Evolutionary conservation across 2,329 filamentous ascomycete genomes (phyloP).

Genomic region (Pseudogymnoascus destructans): DNA sequence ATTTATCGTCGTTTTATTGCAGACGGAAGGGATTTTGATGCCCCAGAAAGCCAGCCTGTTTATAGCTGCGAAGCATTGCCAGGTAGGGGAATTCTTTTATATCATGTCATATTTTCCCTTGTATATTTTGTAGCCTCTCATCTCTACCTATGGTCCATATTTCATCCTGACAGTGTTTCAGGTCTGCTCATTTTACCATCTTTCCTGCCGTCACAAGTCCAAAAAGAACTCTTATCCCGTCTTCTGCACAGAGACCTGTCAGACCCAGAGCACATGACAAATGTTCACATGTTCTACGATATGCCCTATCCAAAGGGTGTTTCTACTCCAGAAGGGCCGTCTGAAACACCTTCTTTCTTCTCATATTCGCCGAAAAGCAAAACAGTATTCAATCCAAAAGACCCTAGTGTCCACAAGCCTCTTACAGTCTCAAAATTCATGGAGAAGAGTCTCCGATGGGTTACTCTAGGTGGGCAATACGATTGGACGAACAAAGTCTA

Average conservation of each 20-base stretch:
- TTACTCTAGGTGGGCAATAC: slow-evolving; percentile 89
- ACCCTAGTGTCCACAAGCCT: slow-evolving; percentile 61
- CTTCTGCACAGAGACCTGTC: slow-evolving; percentile 69
- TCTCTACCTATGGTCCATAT: not conserved
- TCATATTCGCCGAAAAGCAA: slow-evolving; percentile 35
- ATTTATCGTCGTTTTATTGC: slow-evolving; percentile 31
- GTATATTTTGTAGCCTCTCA: slow-evolving; percentile 5
- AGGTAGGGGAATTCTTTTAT: slow-evolving; percentile 36
- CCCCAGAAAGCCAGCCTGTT: slow-evolving; percentile 29
- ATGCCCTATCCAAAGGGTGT: slow-evolving; percentile 45
- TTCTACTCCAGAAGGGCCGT: not conserved
- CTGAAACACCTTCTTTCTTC: slow-evolving; percentile 38
- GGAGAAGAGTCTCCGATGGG: slow-evolving; percentile 75
- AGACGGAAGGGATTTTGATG: slow-evolving; percentile 17
- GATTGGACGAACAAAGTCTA: slow-evolving; percentile 88
- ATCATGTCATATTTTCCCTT: not conserved
- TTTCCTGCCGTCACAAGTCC: slow-evolving; percentile 56
- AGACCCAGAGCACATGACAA: slow-evolving; percentile 65
- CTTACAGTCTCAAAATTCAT: slow-evolving; percentile 58
- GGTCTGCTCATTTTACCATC: slow-evolving; percentile 69
- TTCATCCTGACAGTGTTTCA: slow-evolving; percentile 28
- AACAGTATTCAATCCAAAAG: slow-evolving; percentile 51
- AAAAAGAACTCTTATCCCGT: slow-evolving; percentile 55
- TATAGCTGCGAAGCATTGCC: slow-evolving; percentile 55
- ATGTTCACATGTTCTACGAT: slow-evolving; percentile 73